phyloP scores from a whole-genome alignment of 352 stramenopile species.

The Phytophthora sansomeana region DNA sequence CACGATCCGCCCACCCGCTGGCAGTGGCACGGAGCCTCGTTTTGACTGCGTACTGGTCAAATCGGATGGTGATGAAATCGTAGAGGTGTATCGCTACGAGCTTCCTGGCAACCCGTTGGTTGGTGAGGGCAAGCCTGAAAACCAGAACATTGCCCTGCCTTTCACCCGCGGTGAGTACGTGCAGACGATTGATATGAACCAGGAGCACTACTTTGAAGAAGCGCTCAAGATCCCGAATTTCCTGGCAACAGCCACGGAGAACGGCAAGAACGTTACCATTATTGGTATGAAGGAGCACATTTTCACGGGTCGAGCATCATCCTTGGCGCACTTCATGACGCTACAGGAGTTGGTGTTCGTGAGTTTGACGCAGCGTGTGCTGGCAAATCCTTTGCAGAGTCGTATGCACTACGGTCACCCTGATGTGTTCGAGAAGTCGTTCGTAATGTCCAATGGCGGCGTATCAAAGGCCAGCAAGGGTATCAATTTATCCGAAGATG shows the following conservation, averaged over 20 bases:
- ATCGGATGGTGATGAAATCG: constrained; percentile 86
- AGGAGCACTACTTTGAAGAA: constrained; percentile 92
- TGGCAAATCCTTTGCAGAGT: constrained; percentile 76
- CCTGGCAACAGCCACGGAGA: constrained; percentile 72
- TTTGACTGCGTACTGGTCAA: constrained; percentile 88
- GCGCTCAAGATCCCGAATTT: constrained; percentile 92
- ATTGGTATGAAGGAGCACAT: constrained; percentile 93
- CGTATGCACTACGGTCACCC: constrained; percentile 91
- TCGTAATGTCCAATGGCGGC: constrained; percentile 86
- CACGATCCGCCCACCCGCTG: constrained; percentile 75
- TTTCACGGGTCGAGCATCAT: constrained; percentile 88
- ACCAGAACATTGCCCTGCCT: constrained; percentile 88
- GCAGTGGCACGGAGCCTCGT: constrained; percentile 69
- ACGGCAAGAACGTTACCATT: constrained; percentile 78
- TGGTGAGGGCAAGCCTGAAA: constrained; percentile 89
- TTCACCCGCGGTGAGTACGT: constrained; percentile 90
- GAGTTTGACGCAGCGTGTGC: constrained; percentile 85
- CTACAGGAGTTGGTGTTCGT: constrained; percentile 90
- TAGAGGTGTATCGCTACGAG: constrained; percentile 90
- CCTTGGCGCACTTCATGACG: constrained; percentile 89
- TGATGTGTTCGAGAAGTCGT: constrained; percentile 90
- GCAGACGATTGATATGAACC: constrained; percentile 94
- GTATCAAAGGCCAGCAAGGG: constrained; percentile 88
- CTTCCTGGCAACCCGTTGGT: constrained; percentile 84
- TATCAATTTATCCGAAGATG: constrained; percentile 92